Evolutionary conservation across 306 rosid species (phyloP), one percentile per base, ranked within the genome.

Genomic region (Cotoneaster glaucophyllus): DNA sequence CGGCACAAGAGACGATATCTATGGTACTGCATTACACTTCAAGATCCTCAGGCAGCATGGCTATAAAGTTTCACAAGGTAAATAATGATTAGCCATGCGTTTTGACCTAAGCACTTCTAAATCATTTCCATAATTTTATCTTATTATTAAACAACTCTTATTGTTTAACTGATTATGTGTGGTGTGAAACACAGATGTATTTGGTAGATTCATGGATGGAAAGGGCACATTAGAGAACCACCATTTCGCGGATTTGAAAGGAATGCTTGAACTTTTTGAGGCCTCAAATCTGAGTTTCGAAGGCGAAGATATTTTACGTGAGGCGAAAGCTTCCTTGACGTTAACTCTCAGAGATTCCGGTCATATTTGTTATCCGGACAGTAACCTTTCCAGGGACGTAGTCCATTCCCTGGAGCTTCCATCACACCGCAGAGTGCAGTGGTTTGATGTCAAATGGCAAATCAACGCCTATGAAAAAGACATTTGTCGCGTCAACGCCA

Each of bases 391-490:
- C 59, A 58, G 86, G 26, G 58, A 34, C 19, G 80, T 82, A 80
- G 73, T 13, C 48, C 91, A 79, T 81, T 83, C 83, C 3, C 62
- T 89, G 84, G 87, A 87, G 68, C 75, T 86, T 77, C 82, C 97
- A 0, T 78, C 82, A 6, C 88, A 85, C 25, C 79, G 88, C 89
- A 86, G 97, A 74, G 88, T 87, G 1, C 57, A 64, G 6, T 91
- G 94, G 97, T 91, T 87, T 65, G 84, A 89, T 0, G 86, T 89
- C 2, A 82, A 71, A 83, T 82, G 94, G 91, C 87, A 89, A 8
- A 73, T 82, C 2, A 75, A 62, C 0, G 70, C 77, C 4, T 82
- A 70, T 3, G 78, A 79, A 52, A 57, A 66, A 18, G 73, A 64
- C 44, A 18, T 8, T 8, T 39, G 56, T 62, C 32, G 56, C 5